Percentiles rank a stretch among this genome's conserved stretches.
phyloP scores from a whole-genome alignment of 1,284 basidiomycete species.

The Amylostereum areolatum region DNA sequence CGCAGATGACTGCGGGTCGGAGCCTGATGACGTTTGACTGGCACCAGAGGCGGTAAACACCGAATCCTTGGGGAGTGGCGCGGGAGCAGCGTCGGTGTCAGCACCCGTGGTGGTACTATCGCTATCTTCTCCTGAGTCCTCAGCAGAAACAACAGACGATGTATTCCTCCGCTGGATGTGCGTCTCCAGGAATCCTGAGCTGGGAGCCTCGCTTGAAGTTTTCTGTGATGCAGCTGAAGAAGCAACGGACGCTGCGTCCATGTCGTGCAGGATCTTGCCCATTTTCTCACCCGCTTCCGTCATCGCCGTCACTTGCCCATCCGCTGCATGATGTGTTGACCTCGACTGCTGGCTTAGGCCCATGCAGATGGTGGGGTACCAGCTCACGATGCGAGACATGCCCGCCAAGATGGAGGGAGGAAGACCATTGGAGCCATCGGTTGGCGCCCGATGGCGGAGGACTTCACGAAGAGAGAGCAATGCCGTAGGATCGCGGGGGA shows the following conservation, averaged over 20 bases:
- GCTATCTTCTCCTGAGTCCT: constrained; percentile 23
- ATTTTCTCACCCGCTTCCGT: constrained; percentile 32
- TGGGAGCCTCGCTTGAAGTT: constrained; percentile 14
- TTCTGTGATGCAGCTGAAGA: constrained; percentile 11
- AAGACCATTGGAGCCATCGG: constrained; percentile 14
- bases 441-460: constrained; percentile 42
- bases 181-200: constrained; percentile 28
- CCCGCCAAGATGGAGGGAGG: constrained; percentile 12
- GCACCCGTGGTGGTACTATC: not conserved
- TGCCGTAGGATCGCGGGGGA: constrained; percentile 49
- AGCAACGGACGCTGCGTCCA: constrained; percentile 30
- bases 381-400: constrained; percentile 11
- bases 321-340: constrained; percentile 45
- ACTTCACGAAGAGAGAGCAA: constrained; percentile 57
- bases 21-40: too few species aligned
- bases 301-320: constrained; percentile 38
- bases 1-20: constrained; percentile 12
- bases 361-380: constrained; percentile 40
- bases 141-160: constrained; percentile 31
- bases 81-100: not conserved
- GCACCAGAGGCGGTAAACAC: too few species aligned
- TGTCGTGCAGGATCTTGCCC: constrained; percentile 44
- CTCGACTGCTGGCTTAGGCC: constrained; percentile 55
- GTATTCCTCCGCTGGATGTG: constrained; percentile 32
- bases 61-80: not conserved